Percentiles rank a stretch among this genome's conserved stretches.
Conservation (phyloP, 148 eudicot species). For the Diospyros kaki region DNA sequence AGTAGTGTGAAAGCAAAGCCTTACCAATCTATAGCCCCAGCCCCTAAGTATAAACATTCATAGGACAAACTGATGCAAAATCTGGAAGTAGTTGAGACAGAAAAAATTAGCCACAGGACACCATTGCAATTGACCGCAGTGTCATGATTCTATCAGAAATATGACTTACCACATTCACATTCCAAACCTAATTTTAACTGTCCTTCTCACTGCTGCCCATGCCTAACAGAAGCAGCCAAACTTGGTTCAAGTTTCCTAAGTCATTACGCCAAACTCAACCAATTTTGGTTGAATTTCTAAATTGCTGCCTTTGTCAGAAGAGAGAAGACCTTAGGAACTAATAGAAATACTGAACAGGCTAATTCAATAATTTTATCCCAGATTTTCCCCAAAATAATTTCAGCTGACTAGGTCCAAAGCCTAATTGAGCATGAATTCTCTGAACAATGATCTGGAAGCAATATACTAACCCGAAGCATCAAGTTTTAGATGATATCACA, state of each 20-base stretch:
- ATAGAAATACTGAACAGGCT: neutral
- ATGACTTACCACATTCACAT: neutral
- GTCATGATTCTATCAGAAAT: neutral
- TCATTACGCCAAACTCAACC: neutral
- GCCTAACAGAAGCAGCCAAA: neutral
- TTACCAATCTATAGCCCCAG: neutral
- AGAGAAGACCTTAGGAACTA: no score
- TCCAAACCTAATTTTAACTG: neutral
- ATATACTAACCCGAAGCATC: neutral
- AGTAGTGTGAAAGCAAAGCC: neutral
- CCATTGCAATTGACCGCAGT: neutral
- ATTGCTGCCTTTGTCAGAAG: neutral
- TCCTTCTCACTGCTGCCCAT: neutral
- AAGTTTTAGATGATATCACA: neutral
- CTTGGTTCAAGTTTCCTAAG: neutral
- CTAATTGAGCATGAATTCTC: neutral
- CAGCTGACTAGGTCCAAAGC: neutral
- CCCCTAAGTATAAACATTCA: neutral
- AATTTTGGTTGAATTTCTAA: neutral
- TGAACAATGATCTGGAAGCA: neutral
- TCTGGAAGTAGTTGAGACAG: slow-evolving; percentile 1
- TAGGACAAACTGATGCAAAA: slow-evolving; percentile 8
- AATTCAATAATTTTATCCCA: neutral
- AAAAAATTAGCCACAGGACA: slow-evolving; percentile 5
- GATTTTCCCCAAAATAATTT: neutral